These are phyloP conservation scores for Fusarium xyrophilum DNA, from an alignment of 2,329 filamentous ascomycete species.

Conservation along the genomic window DNA sequence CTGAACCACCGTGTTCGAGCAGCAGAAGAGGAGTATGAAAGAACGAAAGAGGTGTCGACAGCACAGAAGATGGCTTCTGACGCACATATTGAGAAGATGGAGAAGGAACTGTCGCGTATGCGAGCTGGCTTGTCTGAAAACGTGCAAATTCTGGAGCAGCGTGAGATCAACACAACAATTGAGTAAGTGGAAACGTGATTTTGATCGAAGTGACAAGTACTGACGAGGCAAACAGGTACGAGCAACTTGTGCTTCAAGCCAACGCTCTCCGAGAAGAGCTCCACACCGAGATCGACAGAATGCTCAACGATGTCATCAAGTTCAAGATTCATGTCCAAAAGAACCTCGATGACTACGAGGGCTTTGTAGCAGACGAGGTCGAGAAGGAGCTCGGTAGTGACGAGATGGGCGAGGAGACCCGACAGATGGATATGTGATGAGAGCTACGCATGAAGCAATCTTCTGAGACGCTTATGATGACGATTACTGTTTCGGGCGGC, in stretches of 20 bases:
- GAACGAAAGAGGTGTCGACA: constrained; percentile 83
- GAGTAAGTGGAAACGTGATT: constrained; percentile 67
- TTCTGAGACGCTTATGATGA: constrained; percentile 37
- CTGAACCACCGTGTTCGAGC: constrained; percentile 86
- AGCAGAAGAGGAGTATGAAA: constrained; percentile 92
- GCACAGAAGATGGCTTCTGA: constrained; percentile 89
- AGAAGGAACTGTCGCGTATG: constrained; percentile 97
- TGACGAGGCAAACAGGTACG: constrained; percentile 66
- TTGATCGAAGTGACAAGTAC: not conserved
- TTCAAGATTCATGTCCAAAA: constrained; percentile 98
- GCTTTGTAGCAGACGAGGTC: constrained; percentile 92
- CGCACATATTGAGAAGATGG: constrained; percentile 97
- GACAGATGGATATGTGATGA: constrained; percentile 51
- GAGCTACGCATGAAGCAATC: constrained; percentile 20
- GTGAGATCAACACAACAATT: constrained; percentile 95
- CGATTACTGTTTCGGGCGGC: constrained; percentile 29
- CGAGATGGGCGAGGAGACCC: constrained; percentile 62
- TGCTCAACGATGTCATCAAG: constrained; percentile 96
- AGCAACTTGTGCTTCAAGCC: constrained; percentile 85
- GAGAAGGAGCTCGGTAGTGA: constrained; percentile 80
- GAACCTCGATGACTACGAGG: constrained; percentile 90
- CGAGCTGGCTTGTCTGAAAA: constrained; percentile 81
- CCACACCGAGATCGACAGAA: constrained; percentile 95
- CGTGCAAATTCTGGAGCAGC: constrained; percentile 89
- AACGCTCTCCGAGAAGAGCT: constrained; percentile 90